Base-by-base conservation (phyloP, 345 rosid species). In the Corchorus capsularis region DNA sequence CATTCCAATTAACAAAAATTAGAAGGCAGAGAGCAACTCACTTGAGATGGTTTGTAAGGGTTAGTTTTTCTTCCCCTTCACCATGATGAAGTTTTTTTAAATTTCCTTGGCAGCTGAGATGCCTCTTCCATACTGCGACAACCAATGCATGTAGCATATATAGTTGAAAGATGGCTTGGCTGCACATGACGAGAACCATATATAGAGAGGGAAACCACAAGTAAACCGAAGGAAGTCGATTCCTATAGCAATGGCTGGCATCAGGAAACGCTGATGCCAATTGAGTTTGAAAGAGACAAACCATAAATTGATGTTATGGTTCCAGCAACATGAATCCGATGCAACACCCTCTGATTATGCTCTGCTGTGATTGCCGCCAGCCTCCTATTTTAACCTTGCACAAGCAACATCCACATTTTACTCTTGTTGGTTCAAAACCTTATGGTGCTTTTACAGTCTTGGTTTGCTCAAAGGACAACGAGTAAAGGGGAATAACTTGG, bases 401-500 rank as follows among this genome's bases (percentile, higher is more conserved):
- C 32, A 1, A 5, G 10, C 45, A 34, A 17, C 73, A 35, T 34
- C 47, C 61, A 17, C 34, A 0, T 53, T 34, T 69, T 52, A 0
- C 61, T 45, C 73, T 34, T 52, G 60, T 69, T 69, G 47, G 14
- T 69, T n/a, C 10, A 69, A 35, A 35, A 22, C 34, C 9, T 53
- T 69, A 0, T 1, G 47, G 73, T 52, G 14, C 46, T 53, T n/a
- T 69, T 34, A 34, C 16, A 17, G n/a, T 17, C 61, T 17, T 52
- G 47, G 61, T 69, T 69, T 69, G 73, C 1, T 69, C 47, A 10
- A 35, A 34, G 52, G 73, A 69, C 34, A 69, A 47, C 10, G 73
- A 52, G 17, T 52, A 0, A 52, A 69, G 73, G 16, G 73, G 73
- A 69, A 69, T 69, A 35, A 69, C 73, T 52, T 52, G 73, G 17